Evolutionary conservation across 352 stramenopile species (phyloP), one percentile per base, ranked within the genome.

Genomic region (Phytophthora pluvialis): DNA sequence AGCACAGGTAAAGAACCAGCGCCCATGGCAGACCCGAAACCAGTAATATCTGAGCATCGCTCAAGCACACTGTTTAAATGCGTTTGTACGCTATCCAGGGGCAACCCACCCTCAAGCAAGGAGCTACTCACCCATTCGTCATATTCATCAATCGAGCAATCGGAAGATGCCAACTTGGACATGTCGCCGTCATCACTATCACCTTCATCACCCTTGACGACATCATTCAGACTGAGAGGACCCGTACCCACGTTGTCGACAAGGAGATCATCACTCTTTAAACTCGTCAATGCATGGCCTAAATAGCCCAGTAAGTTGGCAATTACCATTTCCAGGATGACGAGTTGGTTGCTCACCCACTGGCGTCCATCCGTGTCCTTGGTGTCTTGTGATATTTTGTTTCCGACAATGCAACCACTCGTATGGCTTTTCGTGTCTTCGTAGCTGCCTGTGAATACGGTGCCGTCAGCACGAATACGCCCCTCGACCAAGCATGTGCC

Each of bases 341-440:
- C 71, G 31, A 93, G 74, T 32, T 78, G 72, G 26, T 88, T 88
- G 61, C 70, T 80, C 44, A 79, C 60, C 64, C 56, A 73, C 36
- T 76, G 66, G 28, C 58, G 60, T 51, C 39, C 39, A 45, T 46
- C 5, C 15, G 8, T 52, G 18, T 67, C 62, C 18, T 56, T 76
- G 11, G 13, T 13, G n/a, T 67, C 45, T 31, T 63, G 55, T n/a
- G 70, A 75, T 8, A 88, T 73, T 52, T 88, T 93, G 45, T 76
- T 87, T 28, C 88, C 88, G 11, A 90, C 69, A 66, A 96, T 95
- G 40, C 76, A 90, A 39, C 88, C 88, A 54, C 83, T 92, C 10
- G 88, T 96, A 54, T 94, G 86, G 36, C 86, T 94, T 42, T 95
- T 96, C 5, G 88, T 86, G 56, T 96, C 88, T 79, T 96, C 86